Conservation (phyloP, 352 stramenopile species). For the Phytophthora niederhauseri region DNA sequence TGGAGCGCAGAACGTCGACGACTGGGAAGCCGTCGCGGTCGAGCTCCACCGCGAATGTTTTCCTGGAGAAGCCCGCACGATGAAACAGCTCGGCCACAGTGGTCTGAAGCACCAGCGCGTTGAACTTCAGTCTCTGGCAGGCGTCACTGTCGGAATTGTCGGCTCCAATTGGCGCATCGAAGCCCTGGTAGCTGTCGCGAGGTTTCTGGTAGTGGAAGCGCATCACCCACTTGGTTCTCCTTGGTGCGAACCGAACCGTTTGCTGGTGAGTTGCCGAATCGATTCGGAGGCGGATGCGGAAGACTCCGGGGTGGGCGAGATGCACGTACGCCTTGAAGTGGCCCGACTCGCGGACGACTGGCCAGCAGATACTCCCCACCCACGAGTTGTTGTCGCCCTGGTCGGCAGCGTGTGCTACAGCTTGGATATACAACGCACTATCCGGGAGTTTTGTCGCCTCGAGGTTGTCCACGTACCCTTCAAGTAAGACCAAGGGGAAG, state of each 20-base stretch:
- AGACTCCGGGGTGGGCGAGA: conserved; percentile 9
- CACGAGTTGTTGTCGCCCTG: conserved; percentile 5
- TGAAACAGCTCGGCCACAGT: conserved; percentile 21
- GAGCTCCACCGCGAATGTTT: conserved; percentile 20
- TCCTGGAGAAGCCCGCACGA: conserved; percentile 5
- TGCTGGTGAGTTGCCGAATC: not conserved
- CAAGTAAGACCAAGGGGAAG: conserved; percentile 13
- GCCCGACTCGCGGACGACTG: conserved; percentile 16
- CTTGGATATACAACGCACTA: conserved; percentile 11
- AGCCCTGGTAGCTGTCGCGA: conserved; percentile 13
- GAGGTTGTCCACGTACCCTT: conserved; percentile 18
- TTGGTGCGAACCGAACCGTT: conserved; percentile 8
- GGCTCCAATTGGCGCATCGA: conserved; percentile 18
- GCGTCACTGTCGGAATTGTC: conserved; percentile 18
- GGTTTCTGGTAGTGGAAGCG: conserved; percentile 26
- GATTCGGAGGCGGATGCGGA: conserved; percentile 10
- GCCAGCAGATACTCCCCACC: conserved; percentile 24
- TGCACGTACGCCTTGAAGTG: conserved; percentile 27
- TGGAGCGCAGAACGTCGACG: conserved; percentile 15
- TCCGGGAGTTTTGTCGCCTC: conserved; percentile 5
- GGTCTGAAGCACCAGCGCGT: conserved; percentile 23
- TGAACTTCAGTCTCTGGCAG: conserved; percentile 18
- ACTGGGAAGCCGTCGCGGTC: conserved; percentile 14
- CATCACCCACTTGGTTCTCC: conserved; percentile 15
- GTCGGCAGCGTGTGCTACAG: conserved; percentile 3